Percentiles rank a stretch among this genome's conserved stretches.
phyloP scores from a whole-genome alignment of 1,284 basidiomycete genomes.

The Xerocomus minutiporus region DNA sequence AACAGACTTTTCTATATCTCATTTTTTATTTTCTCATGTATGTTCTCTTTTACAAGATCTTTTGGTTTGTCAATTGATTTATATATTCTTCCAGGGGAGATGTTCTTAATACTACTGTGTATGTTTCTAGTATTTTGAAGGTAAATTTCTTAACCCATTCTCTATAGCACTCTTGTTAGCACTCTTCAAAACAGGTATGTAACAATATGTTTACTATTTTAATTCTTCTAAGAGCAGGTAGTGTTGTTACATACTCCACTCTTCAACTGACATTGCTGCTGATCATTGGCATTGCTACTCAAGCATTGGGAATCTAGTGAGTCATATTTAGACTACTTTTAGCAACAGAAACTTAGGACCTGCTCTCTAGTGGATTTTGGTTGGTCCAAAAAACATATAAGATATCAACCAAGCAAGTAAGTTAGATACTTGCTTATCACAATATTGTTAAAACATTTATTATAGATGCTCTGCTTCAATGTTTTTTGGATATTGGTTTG shows the following conservation, averaged over 20 bases:
- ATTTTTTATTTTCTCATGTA: slow-evolving; percentile 76
- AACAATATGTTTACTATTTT: neutral
- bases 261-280: slow-evolving; percentile 65
- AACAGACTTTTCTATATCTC: slow-evolving; percentile 73
- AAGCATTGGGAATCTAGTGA: slow-evolving; percentile 73
- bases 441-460: neutral
- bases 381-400: slow-evolving; percentile 68
- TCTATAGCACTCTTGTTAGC: slow-evolving; percentile 63
- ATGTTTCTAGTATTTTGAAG: slow-evolving; percentile 20
- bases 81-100: slow-evolving; percentile 47
- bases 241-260: slow-evolving; percentile 64
- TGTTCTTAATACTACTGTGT: slow-evolving; percentile 74
- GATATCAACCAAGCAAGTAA: slow-evolving; percentile 66
- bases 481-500: slow-evolving; percentile 67
- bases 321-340: slow-evolving; percentile 16
- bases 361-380: slow-evolving; percentile 63
- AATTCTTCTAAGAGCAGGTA: slow-evolving; percentile 6
- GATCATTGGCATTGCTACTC: slow-evolving; percentile 72
- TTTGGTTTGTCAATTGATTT: neutral
- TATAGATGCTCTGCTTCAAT: slow-evolving; percentile 68
- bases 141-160: neutral
- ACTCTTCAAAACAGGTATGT: slow-evolving; percentile 72
- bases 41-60: slow-evolving; percentile 17
- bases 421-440: slow-evolving; percentile 6
- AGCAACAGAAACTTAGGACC: neutral